Percentiles rank a stretch among this genome's conserved stretches.
Conservation (phyloP, 2,329 filamentous ascomycete genomes). For the Coleophoma cylindrospora region DNA sequence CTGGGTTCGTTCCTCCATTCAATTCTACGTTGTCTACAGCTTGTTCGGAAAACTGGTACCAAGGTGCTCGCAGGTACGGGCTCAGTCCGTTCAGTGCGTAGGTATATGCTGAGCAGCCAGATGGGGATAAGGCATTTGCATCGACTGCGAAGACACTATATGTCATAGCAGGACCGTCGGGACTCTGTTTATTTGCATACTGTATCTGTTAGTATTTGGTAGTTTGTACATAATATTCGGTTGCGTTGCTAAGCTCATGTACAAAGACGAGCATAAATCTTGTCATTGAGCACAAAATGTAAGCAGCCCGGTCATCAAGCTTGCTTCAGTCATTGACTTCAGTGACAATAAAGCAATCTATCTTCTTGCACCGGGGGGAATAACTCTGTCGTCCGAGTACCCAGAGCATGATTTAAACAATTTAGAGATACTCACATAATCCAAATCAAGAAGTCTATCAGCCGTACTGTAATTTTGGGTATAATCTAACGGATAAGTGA, state of each 20-base stretch:
- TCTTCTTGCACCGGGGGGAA: too few species aligned
- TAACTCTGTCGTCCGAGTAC: too few species aligned
- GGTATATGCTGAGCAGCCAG: slow-evolving; percentile 64
- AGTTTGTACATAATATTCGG: too few species aligned
- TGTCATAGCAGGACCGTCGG: slow-evolving; percentile 68
- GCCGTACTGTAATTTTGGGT: slow-evolving; percentile 46
- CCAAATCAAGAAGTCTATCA: slow-evolving; percentile 45
- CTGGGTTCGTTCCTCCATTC: slow-evolving; percentile 43
- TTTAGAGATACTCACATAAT: slow-evolving; percentile 42
- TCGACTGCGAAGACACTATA: slow-evolving; percentile 66
- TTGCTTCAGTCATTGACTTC: too few species aligned
- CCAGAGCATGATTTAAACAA: background rate
- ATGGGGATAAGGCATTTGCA: slow-evolving; percentile 59
- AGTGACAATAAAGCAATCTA: too few species aligned
- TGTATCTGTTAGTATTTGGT: slow-evolving; percentile 11
- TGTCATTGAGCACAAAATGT: too few species aligned
- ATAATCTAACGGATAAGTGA: slow-evolving; percentile 60
- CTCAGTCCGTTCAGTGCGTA: slow-evolving; percentile 59
- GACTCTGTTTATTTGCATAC: slow-evolving; percentile 64
- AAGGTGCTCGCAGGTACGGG: slow-evolving; percentile 61
- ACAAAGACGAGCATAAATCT: background rate
- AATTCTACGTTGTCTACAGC: slow-evolving; percentile 51
- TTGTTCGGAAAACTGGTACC: slow-evolving; percentile 69
- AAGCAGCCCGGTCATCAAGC: too few species aligned
- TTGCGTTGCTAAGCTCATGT: slow-evolving; percentile 5